Conservation (phyloP, 108 stramenopile genomes). For the Fragilariopsis cylindrus region DNA sequence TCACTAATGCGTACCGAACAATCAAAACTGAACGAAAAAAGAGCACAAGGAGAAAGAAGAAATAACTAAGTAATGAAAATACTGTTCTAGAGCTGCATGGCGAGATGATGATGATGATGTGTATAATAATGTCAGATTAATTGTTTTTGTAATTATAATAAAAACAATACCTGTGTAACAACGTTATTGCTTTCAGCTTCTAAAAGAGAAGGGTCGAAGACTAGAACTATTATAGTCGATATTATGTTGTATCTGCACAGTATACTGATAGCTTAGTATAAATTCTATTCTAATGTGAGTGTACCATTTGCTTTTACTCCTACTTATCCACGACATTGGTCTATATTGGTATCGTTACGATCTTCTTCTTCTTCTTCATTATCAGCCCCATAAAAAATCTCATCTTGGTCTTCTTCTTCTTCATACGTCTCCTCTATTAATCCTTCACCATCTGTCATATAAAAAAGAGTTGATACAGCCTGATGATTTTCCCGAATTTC, state of each 20-base stretch:
- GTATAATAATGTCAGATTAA: neutral
- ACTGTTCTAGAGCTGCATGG: neutral
- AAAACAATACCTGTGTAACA: no score
- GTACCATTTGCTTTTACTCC: no score
- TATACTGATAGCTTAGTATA: neutral
- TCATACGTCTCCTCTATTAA: constrained; percentile 24
- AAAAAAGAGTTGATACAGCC: constrained; percentile 23
- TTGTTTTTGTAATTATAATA: neutral
- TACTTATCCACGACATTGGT: constrained; percentile 3
- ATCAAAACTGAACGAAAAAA: constrained; percentile 56
- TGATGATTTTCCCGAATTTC: constrained; percentile 12
- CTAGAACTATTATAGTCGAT: neutral
- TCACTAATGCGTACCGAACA: constrained; percentile 79
- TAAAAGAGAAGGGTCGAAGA: neutral
- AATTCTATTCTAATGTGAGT: neutral
- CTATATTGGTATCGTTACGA: constrained; percentile 4
- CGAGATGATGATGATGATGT: no score
- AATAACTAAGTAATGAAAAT: neutral
- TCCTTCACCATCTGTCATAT: constrained; percentile 36
- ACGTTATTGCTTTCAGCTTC: no score
- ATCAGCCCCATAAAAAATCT: neutral
- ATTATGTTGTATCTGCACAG: neutral
- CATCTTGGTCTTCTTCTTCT: constrained; percentile 11
- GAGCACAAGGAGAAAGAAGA: neutral
- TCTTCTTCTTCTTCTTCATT: constrained; percentile 9